Conservation (phyloP, 2,329 filamentous ascomycete species). For the Fusarium subglutinans region DNA sequence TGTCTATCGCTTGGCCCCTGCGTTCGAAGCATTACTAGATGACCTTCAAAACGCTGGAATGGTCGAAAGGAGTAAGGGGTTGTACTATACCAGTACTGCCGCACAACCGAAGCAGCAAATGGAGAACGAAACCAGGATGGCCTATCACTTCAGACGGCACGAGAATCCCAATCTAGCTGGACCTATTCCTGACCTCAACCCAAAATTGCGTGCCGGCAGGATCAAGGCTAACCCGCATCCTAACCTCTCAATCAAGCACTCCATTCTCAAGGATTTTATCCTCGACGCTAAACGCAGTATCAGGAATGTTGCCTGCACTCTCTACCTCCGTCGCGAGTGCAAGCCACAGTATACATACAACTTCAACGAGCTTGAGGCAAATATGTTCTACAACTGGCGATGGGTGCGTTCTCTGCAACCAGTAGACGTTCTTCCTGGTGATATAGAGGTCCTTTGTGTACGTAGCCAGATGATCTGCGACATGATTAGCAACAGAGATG, state of each 20-base stretch:
- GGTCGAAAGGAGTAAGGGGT: accelerated
- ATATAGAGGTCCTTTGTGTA: not conserved
- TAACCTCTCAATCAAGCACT: not conserved
- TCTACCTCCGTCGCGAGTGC: not conserved
- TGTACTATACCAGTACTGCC: not conserved
- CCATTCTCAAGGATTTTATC: not conserved
- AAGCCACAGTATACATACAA: not conserved
- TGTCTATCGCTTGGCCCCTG: not conserved
- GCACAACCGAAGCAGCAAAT: not conserved
- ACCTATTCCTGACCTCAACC: accelerated
- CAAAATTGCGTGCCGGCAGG: too few relatives aligned
- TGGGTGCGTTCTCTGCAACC: accelerated
- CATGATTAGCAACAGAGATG: not conserved
- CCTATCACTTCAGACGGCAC: not conserved
- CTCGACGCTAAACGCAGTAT: not conserved
- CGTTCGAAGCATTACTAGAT: not conserved
- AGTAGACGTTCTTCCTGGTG: accelerated
- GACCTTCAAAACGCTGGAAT: not conserved
- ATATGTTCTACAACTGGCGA: not conserved
- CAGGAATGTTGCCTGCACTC: not conserved
- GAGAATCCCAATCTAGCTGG: not conserved
- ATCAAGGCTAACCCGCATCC: not conserved
- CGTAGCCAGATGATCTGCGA: not conserved
- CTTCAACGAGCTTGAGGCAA: not conserved
- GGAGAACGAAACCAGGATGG: not conserved